Percentiles rank a stretch among this genome's conserved stretches.
Conservation (phyloP, 106 monocot genomes). For the Gastrodia elata region DNA sequence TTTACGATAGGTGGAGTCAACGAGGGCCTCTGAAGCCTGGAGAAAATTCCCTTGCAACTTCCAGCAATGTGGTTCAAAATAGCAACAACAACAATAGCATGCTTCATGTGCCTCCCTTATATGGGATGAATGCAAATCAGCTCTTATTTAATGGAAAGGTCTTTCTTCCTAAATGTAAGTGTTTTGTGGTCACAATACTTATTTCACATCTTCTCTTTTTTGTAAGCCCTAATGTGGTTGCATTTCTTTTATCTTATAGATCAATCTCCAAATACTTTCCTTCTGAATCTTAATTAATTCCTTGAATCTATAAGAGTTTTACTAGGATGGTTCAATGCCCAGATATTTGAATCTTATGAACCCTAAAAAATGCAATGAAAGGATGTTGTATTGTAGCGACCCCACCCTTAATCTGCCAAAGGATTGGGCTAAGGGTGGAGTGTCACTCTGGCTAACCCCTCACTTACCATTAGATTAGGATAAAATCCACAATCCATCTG, state of each 20-base stretch:
- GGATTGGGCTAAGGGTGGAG: too few relatives aligned
- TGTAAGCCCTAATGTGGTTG: neutral
- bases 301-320: conserved; percentile 4
- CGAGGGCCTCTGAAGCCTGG: neutral
- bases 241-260: conserved; percentile 6
- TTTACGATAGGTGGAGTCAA: too few relatives aligned
- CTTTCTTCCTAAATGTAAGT: conserved; percentile 5
- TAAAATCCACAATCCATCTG: too few relatives aligned
- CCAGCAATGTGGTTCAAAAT: too few relatives aligned
- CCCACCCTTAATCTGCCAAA: too few relatives aligned
- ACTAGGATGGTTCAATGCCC: neutral
- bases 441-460: too few relatives aligned
- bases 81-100: too few relatives aligned
- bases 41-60: neutral
- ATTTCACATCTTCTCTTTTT: conserved; percentile 2
- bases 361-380: neutral
- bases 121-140: neutral
- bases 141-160: conserved; percentile 1
- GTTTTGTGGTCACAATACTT: neutral
- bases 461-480: too few relatives aligned
- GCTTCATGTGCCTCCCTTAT: neutral
- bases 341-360: conserved; percentile 1
- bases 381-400: neutral
- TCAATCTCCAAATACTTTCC: conserved; percentile 1
- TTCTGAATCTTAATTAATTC: conserved; percentile 15